Percentiles rank a stretch among this genome's conserved stretches.
phyloP scores from a whole-genome alignment of 768 basidiomycete species.

The Leccinum truebloodii region DNA sequence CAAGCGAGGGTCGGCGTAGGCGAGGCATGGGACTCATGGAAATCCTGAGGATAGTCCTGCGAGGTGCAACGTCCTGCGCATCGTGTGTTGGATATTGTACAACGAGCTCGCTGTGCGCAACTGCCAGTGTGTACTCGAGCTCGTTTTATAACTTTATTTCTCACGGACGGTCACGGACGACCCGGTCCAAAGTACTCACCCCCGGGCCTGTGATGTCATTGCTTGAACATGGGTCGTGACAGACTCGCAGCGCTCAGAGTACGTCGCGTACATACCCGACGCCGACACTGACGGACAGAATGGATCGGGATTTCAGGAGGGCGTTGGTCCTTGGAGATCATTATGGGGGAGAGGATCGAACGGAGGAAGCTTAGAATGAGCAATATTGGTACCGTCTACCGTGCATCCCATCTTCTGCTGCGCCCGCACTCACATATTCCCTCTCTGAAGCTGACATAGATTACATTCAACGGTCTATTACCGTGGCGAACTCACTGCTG shows the following conservation, averaged over 20 bases:
- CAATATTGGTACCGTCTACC: too few species aligned
- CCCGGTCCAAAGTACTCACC: too few species aligned
- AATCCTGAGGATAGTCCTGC: constrained; percentile 74
- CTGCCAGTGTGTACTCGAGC: too few species aligned
- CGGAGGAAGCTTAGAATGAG: too few species aligned
- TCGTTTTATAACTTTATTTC: constrained; percentile 10
- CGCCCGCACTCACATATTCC: too few species aligned
- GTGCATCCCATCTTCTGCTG: too few species aligned
- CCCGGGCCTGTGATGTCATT: neutral
- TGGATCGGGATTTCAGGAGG: too few species aligned
- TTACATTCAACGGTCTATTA: too few species aligned
- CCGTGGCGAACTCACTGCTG: too few species aligned
- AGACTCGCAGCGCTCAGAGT: constrained; percentile 86
- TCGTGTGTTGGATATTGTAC: constrained; percentile 52
- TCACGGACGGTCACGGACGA: constrained; percentile 7
- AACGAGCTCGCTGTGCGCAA: constrained; percentile 9
- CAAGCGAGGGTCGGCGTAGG: constrained; percentile 21
- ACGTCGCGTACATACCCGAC: constrained; percentile 43
- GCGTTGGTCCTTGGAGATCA: too few species aligned
- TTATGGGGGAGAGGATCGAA: too few species aligned
- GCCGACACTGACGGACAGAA: constrained; percentile 25
- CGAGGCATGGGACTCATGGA: constrained; percentile 9
- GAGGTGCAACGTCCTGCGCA: constrained; percentile 58
- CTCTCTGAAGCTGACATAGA: too few species aligned
- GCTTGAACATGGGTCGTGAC: constrained; percentile 56